Conservation (phyloP, 2,329 filamentous ascomycete species). For the Penicillium thymicola region DNA sequence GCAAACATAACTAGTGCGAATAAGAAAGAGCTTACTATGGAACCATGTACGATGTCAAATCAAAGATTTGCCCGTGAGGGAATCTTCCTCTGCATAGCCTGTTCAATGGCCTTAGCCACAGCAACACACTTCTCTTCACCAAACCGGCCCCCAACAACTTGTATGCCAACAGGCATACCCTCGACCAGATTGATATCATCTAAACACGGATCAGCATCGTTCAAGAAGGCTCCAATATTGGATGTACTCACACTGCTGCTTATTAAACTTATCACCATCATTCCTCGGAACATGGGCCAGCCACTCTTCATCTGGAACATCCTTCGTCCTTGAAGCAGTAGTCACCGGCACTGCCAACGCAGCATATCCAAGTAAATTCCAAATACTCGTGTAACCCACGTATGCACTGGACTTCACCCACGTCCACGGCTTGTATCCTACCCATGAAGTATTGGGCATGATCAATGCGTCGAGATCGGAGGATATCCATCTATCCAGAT, state of each 20-base stretch:
- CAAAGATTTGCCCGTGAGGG: conserved; percentile 9
- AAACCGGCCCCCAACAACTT: conserved; percentile 33
- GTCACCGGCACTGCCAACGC: conserved; percentile 33
- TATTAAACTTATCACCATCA: conserved; percentile 32
- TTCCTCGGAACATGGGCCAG: conserved; percentile 33
- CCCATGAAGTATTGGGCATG: conserved; percentile 34
- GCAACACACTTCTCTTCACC: conserved; percentile 35
- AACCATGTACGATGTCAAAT: conserved; percentile 1
- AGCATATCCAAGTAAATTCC: conserved; percentile 37
- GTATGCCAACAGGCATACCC: conserved; percentile 35
- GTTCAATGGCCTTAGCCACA: conserved; percentile 33
- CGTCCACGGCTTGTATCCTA: conserved; percentile 30
- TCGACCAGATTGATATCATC: conserved; percentile 33
- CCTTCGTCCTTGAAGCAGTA: conserved; percentile 27
- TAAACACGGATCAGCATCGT: conserved; percentile 2
- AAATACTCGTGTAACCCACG: conserved; percentile 35
- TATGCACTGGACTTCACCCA: conserved; percentile 37
- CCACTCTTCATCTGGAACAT: conserved; percentile 29
- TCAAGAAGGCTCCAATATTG: fast-evolving
- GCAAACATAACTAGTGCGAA: not conserved
- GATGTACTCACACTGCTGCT: conserved; percentile 28
- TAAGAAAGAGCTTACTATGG: too few species aligned
- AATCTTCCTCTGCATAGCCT: conserved; percentile 17
- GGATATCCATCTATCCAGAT: conserved; percentile 31
- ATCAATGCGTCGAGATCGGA: conserved; percentile 34